These are phyloP conservation scores for Trichoderma lentiforme DNA, from an alignment of 2,329 filamentous ascomycete genomes.

Conservation along the genomic window DNA sequence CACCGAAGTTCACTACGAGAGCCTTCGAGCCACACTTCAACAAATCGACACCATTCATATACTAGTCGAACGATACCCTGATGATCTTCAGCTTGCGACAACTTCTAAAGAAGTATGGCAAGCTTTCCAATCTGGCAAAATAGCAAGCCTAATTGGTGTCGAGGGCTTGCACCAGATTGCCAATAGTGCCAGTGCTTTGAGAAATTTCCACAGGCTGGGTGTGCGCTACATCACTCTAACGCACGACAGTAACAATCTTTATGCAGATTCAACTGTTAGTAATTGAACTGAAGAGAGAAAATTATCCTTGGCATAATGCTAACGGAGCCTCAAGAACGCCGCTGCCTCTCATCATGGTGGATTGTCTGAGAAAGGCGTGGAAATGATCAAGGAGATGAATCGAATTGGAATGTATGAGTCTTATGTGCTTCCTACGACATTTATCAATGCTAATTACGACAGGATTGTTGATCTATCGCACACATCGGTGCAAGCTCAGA, in stretches of 20 bases:
- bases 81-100: conserved; percentile 60
- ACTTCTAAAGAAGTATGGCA: conserved; percentile 56
- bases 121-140: conserved; percentile 53
- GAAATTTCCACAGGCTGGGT: conserved; percentile 68
- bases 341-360: neutral
- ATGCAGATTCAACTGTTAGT: conserved; percentile 17
- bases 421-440: neutral
- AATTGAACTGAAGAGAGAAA: too few relatives aligned
- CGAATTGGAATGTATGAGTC: conserved; percentile 19
- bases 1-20: neutral
- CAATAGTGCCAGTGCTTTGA: conserved; percentile 69
- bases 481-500: conserved; percentile 26
- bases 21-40: conserved; percentile 57
- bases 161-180: conserved; percentile 87
- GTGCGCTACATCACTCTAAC: conserved; percentile 81
- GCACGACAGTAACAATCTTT: conserved; percentile 54
- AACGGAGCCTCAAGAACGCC: neutral
- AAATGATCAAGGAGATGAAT: conserved; percentile 21
- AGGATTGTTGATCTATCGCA: conserved; percentile 75
- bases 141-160: conserved; percentile 71
- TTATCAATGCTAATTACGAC: neutral
- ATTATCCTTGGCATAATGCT: neutral
- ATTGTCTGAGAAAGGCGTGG: conserved; percentile 13
- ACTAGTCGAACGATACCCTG: conserved; percentile 57
- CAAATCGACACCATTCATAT: conserved; percentile 67